phyloP scores from a whole-genome alignment of 371 early-diverging fungal species.

The Dichotomocladium elegans region DNA sequence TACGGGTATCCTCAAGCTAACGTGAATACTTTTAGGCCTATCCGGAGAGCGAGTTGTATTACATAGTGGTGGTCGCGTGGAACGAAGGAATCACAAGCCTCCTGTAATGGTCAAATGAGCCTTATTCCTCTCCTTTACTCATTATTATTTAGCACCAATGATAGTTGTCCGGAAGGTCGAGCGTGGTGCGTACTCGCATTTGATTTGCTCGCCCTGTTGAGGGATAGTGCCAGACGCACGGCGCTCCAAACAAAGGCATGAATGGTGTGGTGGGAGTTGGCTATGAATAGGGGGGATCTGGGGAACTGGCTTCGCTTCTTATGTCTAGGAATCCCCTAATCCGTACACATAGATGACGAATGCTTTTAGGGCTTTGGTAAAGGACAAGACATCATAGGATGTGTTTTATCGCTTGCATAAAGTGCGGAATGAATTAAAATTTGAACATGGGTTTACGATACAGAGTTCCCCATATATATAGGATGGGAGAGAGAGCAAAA shows the following conservation, averaged over 20 bases:
- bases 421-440: not conserved
- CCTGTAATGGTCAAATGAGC: not conserved
- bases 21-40: constrained; percentile 1
- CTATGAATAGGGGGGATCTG: not conserved
- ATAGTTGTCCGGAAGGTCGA: not conserved
- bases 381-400: too few relatives aligned
- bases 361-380: not conserved
- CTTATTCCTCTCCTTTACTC: not conserved
- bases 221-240: not conserved
- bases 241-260: not conserved
- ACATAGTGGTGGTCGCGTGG: constrained; percentile 10
- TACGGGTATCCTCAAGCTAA: not conserved
- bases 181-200: constrained; percentile 4
- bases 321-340: not conserved
- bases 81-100: constrained; percentile 15
- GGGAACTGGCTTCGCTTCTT: not conserved
- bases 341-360: not conserved
- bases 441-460: not conserved
- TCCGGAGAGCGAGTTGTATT: constrained; percentile 11
- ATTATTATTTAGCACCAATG: constrained; percentile 4
- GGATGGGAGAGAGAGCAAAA: too few relatives aligned
- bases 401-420: not conserved
- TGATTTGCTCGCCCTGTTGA: not conserved
- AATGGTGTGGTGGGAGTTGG: not conserved
- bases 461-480: not conserved